Evolutionary conservation across 305 asterid genomes (phyloP), one percentile per base, ranked within the genome.

Genomic region (Fraxinus ornus): DNA sequence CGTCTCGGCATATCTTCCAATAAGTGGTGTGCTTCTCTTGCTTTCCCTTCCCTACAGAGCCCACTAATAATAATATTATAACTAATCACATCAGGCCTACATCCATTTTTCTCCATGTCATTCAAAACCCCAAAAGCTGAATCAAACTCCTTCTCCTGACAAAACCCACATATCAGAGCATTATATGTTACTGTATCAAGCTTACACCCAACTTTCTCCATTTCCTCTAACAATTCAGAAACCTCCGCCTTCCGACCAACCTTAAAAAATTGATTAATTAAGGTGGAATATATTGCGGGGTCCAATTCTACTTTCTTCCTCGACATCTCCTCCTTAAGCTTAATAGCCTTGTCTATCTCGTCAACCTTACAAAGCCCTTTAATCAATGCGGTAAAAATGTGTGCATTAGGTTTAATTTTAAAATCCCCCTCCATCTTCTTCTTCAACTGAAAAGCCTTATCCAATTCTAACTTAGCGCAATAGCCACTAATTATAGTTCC

Each of bases 1-100:
- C 90, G 78, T 62, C 95, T 86, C 1, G 93, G 91, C 98, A 94
- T 94, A 85, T 93, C 97, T 83, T 93, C 93, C 78, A 94, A 87
- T 32, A 93, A 84, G 7, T 92, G 94, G 81, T 76, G 81, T 10
- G 98, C 98, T 83, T 93, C 94, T 22, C 55, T 76, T 52, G 86
- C 84, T 77, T 82, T 91, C 78, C 91, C 84, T 1, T 84, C 92
- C 79, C 88, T 88, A 86, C 97, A 94, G 73, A 92, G 89, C 28
- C 87, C 90, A 3, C 87, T 74, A 47, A 94, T 85, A 26, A 94
- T 91, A 83, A 89, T 85, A 68, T 93, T 94, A 71, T 86, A 94
- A 82, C 92, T 93, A 77, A 91, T 87, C 80, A 91, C 93, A 78
- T 94, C 97, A 4, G 93, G 89, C 78, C 88, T 91, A 55, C 93